Base-by-base conservation (phyloP, 768 basidiomycete genomes). In the Leccinum imitatum region DNA sequence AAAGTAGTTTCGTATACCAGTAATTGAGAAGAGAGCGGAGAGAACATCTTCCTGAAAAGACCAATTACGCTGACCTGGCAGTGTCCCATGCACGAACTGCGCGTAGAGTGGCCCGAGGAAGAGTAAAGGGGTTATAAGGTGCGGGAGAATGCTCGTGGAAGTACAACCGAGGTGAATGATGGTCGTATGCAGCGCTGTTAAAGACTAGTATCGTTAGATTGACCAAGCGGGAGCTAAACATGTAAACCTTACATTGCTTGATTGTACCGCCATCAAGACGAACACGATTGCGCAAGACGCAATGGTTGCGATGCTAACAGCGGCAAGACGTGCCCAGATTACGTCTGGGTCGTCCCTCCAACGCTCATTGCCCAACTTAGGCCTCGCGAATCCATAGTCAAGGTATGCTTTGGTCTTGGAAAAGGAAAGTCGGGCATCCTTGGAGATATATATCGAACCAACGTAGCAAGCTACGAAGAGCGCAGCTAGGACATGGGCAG, bases 271-370 rank as follows among this genome's bases (percentile, higher is more conserved):
- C 57, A 85, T 63, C 53, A 87, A 62, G 64, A 67, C 62, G 48
- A 77, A 80, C 7, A 94, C 80, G 1, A 79, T 71, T 6, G 70
- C 65, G 50, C 89, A 84, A 64, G 86, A 87, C 1, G 82, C 59
- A 0, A 83, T 46, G 2, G 91, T 92, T 47, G 88, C 87, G 27
- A 82, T 47, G 25, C 78, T 77, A 5, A 89, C 94, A 4, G 90
- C 89, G 15, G 79, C 68, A 56, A 97, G 75, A 21, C 96, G 80
- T 6, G 90, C 87, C n/a, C 81, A 79, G 61, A 98, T 94, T 6
- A 96, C 91, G 41, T 82, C 82, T 1, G 94, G 88, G 67, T 96
- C 90, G 69, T 98, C 89, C 62, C 95, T 81, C 83, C 84, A 87
- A 21, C 81, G 76, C 58, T 85, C 84, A 48, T 79, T 68, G 27